These are phyloP conservation scores for Scheffersomyces illinoinensis DNA, from an alignment of 1,139 yeast species.

Conservation along the genomic window DNA sequence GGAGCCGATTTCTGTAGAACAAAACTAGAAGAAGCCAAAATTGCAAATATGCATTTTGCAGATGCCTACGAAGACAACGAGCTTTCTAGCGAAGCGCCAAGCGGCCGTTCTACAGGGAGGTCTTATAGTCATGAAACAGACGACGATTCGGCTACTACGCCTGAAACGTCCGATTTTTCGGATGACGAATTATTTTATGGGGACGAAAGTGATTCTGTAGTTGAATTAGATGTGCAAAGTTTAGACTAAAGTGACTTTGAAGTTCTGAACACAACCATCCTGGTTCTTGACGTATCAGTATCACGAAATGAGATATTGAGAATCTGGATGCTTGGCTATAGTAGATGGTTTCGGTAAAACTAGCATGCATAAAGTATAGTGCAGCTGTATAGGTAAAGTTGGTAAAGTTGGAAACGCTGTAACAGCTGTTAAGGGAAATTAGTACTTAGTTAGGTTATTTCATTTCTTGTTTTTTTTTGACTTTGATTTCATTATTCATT, in stretches of 20 bases:
- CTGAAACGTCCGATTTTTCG: constrained; percentile 22
- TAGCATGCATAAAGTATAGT: not conserved
- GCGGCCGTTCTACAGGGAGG: constrained; percentile 3
- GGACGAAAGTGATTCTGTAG: constrained; percentile 5
- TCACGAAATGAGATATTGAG: not conserved
- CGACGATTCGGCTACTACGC: constrained; percentile 27
- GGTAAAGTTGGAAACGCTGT: not conserved
- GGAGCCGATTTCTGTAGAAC: constrained; percentile 39
- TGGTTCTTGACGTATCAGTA: not conserved
- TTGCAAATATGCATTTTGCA: constrained; percentile 26
- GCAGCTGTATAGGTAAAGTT: not conserved
- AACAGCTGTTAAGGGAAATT: not conserved
- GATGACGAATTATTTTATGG: constrained; percentile 11
- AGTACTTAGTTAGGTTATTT: not conserved
- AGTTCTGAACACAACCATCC: not conserved
- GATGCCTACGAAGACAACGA: constrained; percentile 27
- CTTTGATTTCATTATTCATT: not conserved
- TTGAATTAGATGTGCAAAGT: constrained; percentile 11
- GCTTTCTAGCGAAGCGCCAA: constrained; percentile 11
- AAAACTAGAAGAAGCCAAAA: constrained; percentile 24
- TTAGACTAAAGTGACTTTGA: constrained; percentile 9
- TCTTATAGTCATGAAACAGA: constrained; percentile 6
- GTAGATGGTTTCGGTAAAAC: not conserved
- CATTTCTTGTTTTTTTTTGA: not conserved
- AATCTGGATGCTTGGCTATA: not conserved